Conservation (phyloP, 1,284 basidiomycete genomes). For the Melampsora abietis-canadensis region DNA sequence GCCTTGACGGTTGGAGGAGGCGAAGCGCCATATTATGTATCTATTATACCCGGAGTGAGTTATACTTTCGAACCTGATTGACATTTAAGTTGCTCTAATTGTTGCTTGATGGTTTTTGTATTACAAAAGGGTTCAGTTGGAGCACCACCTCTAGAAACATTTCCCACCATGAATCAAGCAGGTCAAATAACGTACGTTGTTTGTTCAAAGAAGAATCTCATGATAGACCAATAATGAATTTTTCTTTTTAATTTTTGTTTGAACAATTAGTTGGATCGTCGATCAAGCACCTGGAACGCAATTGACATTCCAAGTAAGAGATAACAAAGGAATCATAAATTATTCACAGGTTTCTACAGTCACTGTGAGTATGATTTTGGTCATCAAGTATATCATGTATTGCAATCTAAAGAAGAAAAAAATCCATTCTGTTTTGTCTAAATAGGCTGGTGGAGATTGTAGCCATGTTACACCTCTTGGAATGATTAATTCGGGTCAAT, state of each 20-base stretch:
- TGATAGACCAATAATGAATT: too few species aligned
- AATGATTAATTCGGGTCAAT: neutral
- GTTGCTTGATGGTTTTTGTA: neutral
- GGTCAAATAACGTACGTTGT: neutral
- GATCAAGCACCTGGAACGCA: neutral
- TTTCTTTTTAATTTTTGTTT: neutral
- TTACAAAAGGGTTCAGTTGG: neutral
- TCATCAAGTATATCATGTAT: neutral
- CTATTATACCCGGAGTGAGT: slow-evolving; percentile 1
- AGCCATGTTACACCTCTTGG: neutral
- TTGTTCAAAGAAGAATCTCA: neutral
- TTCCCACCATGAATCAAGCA: neutral
- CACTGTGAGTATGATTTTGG: neutral
- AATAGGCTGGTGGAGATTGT: neutral
- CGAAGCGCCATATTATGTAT: neutral
- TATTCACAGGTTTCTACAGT: neutral
- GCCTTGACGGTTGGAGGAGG: slow-evolving; percentile 4
- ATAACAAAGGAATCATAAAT: neutral
- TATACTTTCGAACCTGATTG: neutral
- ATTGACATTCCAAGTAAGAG: slow-evolving; percentile 1
- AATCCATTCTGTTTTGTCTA: neutral
- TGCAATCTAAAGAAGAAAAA: neutral
- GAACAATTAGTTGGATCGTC: neutral
- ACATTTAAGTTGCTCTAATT: neutral
- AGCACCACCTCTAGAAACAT: neutral